Base-by-base conservation (phyloP, 2,329 filamentous ascomycete genomes). In the Fonsecaea pedrosoi region DNA sequence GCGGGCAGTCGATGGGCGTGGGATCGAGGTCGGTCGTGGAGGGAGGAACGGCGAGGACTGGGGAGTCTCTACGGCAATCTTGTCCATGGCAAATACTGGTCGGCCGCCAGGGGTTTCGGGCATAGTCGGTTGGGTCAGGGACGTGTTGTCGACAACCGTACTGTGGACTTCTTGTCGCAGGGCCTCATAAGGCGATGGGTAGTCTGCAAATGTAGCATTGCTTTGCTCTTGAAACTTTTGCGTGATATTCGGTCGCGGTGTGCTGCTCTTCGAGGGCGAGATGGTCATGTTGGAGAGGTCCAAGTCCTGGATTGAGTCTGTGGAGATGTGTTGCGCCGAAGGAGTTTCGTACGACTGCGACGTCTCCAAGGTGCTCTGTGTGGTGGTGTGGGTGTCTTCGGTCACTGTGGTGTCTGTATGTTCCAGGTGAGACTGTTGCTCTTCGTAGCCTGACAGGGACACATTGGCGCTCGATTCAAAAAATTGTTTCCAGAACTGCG, bases 381-480 rank as follows among this genome's bases (percentile, higher is more conserved):
- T 71, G n/a, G 82, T 80, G 32, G 84, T 82, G 18, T 87, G 83
- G 68, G 89, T 86, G 50, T 85, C 84, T 64, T 86, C 81, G 0
- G 85, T 85, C 0, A 82, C 83, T 63, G 81, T 77, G 81, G 86
- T 74, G 75, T 85, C 87, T n/a, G 90, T 89, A 38, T 40, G 30
- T 5, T 61, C 45, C n/a, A 61, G 6, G 32, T 83, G 81, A 6
- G 78, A 77, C 13, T 87, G 87, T 25, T 89, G 84, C 75, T 96
- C 94, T 76, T 97, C 94, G 78, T 99, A 97, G 34, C 94, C 93
- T 0, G 93, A 97, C 10, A 99, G 86, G 10, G 94, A 97, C 32
- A 99, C 94, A 75, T 99, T 98, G 77, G 95, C 95, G 56, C 94
- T 97, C 40, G 95, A 93, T 81, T 99, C 95, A 80, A 99, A 99